Conservation (phyloP, 352 stramenopile species). For the Pythium sp. region DNA sequence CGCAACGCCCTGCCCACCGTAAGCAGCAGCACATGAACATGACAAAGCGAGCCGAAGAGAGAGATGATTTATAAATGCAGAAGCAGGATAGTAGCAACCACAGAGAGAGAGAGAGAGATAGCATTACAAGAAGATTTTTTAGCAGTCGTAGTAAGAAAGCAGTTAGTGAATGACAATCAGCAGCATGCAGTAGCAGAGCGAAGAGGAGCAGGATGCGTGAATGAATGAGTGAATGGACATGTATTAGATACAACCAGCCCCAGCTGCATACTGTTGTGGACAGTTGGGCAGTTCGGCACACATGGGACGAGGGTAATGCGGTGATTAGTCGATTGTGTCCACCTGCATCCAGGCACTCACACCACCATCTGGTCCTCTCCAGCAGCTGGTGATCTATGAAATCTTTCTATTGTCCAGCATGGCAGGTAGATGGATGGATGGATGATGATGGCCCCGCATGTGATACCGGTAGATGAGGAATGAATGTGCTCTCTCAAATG, state of each 20-base stretch:
- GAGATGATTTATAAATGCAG: slow-evolving; percentile 10
- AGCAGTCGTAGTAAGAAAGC: slow-evolving; percentile 3
- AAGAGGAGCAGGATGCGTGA: background rate
- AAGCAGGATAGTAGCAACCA: slow-evolving; percentile 3
- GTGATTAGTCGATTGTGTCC: background rate
- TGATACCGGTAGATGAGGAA: background rate
- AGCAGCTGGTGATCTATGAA: too few relatives aligned
- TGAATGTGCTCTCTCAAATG: background rate
- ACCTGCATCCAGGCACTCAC: background rate
- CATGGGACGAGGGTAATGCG: background rate
- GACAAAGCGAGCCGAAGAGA: background rate
- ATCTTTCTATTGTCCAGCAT: background rate
- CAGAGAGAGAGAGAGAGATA: background rate
- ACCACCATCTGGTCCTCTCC: background rate
- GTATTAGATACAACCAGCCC: background rate
- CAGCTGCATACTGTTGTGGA: background rate
- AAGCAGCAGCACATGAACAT: background rate
- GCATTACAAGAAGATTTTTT: background rate
- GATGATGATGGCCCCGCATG: background rate
- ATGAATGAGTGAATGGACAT: background rate
- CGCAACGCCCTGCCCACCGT: slow-evolving; percentile 23
- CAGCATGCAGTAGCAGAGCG: background rate
- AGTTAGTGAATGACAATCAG: background rate
- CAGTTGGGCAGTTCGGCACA: background rate
- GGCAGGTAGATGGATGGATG: background rate